Conservation (phyloP, 2,329 filamentous ascomycete genomes). For the Phoma herbarum region DNA sequence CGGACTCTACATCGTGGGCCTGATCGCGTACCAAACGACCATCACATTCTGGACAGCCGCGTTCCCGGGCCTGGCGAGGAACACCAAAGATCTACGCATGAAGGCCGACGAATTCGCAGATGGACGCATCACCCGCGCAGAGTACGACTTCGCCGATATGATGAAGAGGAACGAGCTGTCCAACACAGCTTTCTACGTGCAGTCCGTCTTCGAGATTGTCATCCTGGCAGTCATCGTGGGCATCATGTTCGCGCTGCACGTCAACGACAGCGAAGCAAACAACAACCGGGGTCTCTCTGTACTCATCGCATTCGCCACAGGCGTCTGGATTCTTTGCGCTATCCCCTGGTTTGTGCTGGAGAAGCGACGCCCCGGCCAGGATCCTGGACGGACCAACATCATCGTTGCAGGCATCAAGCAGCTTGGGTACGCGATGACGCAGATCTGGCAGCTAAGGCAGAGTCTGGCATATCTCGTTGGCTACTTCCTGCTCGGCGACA, state of each 20-base stretch:
- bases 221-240: constrained; percentile 39
- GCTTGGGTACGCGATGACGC: constrained; percentile 61
- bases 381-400: constrained; percentile 61
- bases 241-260: constrained; percentile 65
- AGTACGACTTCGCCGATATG: constrained; percentile 62
- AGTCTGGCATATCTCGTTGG: constrained; percentile 68
- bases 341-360: constrained; percentile 74
- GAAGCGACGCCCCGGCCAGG: constrained; percentile 68
- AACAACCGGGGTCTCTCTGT: constrained; percentile 74
- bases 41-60: constrained; percentile 74
- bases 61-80: constrained; percentile 66
- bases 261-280: constrained; percentile 65
- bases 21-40: constrained; percentile 72
- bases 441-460: constrained; percentile 72
- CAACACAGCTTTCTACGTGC: constrained; percentile 71
- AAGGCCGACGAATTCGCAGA: constrained; percentile 57
- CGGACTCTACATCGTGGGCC: constrained; percentile 71
- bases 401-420: constrained; percentile 68
- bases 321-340: constrained; percentile 69
- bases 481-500: constrained; percentile 75
- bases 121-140: constrained; percentile 63
- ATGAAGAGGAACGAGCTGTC: constrained; percentile 70
- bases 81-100: constrained; percentile 61
- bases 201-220: constrained; percentile 68
- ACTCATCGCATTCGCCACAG: constrained; percentile 70